Evolutionary conservation across 495 filamentous ascomycete genomes (phyloP).

Genomic region (Tuber umbilicatum): DNA sequence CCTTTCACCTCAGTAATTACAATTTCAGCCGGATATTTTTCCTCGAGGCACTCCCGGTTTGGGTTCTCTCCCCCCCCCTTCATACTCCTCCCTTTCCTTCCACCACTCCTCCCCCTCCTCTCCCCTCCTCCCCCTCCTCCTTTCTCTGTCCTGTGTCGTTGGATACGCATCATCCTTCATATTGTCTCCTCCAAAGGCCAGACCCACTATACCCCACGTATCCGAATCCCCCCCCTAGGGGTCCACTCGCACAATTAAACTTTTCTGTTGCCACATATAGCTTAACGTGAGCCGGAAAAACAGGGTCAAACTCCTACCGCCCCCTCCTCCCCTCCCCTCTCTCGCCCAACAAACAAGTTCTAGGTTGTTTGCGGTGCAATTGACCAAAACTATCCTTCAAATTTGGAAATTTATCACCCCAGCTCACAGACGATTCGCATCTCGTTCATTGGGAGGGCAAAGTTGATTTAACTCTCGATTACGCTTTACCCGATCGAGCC

Average conservation of each 20-base stretch:
- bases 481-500: slow-evolving; percentile 7
- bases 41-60: not conserved
- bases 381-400: not conserved
- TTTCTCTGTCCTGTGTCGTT: not conserved
- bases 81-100: not conserved
- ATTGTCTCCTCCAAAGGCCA: not conserved
- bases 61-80: not conserved
- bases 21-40: not conserved
- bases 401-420: not conserved
- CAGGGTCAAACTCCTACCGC: not conserved
- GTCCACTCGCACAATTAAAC: not conserved
- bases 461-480: not conserved
- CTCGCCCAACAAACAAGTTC: not conserved
- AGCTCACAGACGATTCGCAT: not conserved
- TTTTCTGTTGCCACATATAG: not conserved
- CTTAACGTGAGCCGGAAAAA: not conserved
- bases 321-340: not conserved
- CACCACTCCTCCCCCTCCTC: not conserved
- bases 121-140: not conserved
- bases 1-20: not conserved
- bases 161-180: not conserved
- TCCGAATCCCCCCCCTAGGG: not conserved
- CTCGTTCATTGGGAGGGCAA: not conserved
- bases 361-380: not conserved
- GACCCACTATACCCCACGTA: not conserved